Percentiles rank a stretch among this genome's conserved stretches.
Evolutionary conservation across 2,329 filamentous ascomycete species (phyloP).

Genomic region (Gaeumannomyces tritici): DNA sequence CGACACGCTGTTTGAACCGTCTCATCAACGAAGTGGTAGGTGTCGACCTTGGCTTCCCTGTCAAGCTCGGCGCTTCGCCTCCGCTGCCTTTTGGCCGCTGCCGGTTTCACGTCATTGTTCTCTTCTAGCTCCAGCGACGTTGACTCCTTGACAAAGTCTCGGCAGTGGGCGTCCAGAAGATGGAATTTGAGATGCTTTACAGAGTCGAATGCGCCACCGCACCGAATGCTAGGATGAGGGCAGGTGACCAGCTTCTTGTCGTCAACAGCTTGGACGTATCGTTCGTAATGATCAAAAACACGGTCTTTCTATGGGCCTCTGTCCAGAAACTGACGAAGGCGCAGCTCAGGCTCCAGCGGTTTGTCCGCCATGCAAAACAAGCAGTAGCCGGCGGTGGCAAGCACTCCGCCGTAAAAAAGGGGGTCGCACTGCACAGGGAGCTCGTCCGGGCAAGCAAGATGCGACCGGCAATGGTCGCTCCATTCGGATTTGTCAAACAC

Average conservation of each 20-base stretch:
- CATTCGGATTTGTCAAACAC: neutral
- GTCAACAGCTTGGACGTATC: neutral
- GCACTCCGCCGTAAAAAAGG: neutral
- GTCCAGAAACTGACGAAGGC: constrained; percentile 2
- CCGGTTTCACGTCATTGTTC: no score
- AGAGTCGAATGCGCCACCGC: neutral
- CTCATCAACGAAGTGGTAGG: neutral
- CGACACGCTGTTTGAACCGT: neutral
- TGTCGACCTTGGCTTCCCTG: neutral
- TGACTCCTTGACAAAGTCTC: constrained; percentile 2
- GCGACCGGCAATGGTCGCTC: neutral
- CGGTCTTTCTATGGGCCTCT: constrained; percentile 3
- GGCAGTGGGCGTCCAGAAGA: constrained; percentile 3
- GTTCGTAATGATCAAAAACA: neutral
- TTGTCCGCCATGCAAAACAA: neutral
- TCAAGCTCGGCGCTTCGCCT: neutral
- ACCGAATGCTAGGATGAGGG: neutral
- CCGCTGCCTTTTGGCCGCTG: no score
- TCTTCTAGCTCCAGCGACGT: neutral
- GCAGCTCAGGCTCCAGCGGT: neutral
- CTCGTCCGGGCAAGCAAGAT: neutral
- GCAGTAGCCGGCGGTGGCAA: no score
- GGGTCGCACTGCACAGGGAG: neutral
- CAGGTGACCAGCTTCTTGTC: neutral
- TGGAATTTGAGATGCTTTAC: constrained; percentile 4